Conservation (phyloP, 2,329 filamentous ascomycete genomes). For the Beauveria asiatica region DNA sequence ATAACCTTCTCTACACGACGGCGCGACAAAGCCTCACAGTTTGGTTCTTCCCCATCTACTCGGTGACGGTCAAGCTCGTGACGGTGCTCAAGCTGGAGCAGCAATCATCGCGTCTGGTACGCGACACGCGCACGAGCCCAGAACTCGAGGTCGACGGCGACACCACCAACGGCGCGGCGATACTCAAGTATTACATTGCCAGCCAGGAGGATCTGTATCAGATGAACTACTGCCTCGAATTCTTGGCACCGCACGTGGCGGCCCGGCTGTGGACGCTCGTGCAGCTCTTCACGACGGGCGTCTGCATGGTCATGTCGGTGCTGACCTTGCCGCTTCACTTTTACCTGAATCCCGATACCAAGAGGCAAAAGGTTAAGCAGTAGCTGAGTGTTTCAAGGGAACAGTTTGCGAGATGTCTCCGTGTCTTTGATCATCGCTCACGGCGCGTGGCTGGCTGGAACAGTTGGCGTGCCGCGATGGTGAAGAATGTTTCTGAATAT, state of each 20-base stretch:
- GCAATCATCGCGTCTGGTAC: conserved; percentile 24
- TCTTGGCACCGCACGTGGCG: conserved; percentile 54
- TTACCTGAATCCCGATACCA: conserved; percentile 20
- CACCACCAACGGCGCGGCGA: conserved; percentile 13
- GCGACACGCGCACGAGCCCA: conserved; percentile 11
- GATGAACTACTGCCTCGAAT: conserved; percentile 64
- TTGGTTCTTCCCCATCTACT: conserved; percentile 70
- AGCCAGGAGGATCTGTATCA: conserved; percentile 80
- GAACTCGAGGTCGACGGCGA: conserved; percentile 15
- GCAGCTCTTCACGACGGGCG: conserved; percentile 55
- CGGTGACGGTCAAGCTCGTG: conserved; percentile 57
- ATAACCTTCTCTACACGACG: conserved; percentile 61
- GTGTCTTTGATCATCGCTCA: neutral
- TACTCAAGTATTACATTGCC: conserved; percentile 54
- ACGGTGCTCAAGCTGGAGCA: conserved; percentile 56
- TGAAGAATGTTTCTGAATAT: neutral
- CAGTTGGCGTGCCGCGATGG: neutral
- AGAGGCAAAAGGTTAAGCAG: conserved; percentile 9
- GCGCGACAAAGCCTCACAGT: conserved; percentile 69
- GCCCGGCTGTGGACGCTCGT: conserved; percentile 44
- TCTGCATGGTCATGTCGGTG: conserved; percentile 54
- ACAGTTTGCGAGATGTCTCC: neutral
- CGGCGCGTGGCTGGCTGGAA: neutral
- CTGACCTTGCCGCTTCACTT: conserved; percentile 29
- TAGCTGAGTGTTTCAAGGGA: neutral